Conservation (phyloP, 2,329 filamentous ascomycete species). For the Didymella pomorum region DNA sequence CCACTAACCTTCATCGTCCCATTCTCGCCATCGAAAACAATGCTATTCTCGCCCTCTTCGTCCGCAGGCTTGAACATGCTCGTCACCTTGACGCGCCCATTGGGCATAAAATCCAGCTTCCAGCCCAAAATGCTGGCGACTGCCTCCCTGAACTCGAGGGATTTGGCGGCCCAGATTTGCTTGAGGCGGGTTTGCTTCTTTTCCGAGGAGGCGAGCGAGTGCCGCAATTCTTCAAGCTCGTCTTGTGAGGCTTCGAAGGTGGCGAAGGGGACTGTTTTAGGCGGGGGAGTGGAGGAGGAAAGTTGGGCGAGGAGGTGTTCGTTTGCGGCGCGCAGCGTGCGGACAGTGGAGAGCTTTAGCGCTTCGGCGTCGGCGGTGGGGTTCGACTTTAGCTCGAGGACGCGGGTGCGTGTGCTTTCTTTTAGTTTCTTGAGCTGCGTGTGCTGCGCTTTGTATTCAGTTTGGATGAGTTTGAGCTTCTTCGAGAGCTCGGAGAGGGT, state of each 20-base stretch:
- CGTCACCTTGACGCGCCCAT: constrained; percentile 92
- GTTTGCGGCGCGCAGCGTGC: constrained; percentile 83
- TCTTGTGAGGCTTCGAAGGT: constrained; percentile 78
- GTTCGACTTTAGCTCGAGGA: constrained; percentile 89
- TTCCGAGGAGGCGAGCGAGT: constrained; percentile 68
- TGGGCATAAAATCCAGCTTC: constrained; percentile 96
- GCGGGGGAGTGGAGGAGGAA: constrained; percentile 49
- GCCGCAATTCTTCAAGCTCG: constrained; percentile 69
- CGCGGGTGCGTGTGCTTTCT: constrained; percentile 76
- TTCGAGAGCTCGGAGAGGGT: constrained; percentile 75
- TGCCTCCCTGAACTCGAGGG: constrained; percentile 92
- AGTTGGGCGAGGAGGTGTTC: constrained; percentile 80
- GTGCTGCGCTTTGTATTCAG: constrained; percentile 75
- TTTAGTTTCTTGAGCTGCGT: constrained; percentile 75
- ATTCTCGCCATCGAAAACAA: constrained; percentile 88
- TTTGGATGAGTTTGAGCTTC: constrained; percentile 73
- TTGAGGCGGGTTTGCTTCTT: constrained; percentile 88
- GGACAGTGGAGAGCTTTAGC: constrained; percentile 81
- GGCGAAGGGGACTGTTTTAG: constrained; percentile 72
- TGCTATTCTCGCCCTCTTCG: constrained; percentile 66
- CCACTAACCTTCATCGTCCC: constrained; percentile 98
- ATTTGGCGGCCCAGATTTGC: constrained; percentile 91
- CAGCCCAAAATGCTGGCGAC: constrained; percentile 92
- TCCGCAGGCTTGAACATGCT: constrained; percentile 78
- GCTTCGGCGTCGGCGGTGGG: constrained; percentile 86